phyloP scores from a whole-genome alignment of 2,329 filamentous ascomycete species.

The Ascochyta pisi region DNA sequence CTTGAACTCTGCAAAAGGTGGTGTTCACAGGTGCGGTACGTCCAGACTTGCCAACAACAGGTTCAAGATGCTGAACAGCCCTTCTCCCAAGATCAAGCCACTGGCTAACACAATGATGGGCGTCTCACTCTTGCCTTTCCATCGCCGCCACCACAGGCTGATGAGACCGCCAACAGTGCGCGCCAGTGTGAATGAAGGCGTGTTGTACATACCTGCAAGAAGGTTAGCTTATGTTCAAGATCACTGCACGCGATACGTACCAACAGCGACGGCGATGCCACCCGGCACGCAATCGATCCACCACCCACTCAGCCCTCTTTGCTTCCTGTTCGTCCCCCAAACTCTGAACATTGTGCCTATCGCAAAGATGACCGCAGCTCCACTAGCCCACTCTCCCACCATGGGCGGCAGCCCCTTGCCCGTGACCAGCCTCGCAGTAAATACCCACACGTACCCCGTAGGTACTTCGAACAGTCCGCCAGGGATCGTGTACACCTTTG shows the following conservation, averaged over 20 bases:
- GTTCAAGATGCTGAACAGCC: constrained; percentile 63
- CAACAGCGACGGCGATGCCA: constrained; percentile 94
- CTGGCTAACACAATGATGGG: constrained; percentile 87
- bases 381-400: constrained; percentile 80
- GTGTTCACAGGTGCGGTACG: constrained; percentile 18
- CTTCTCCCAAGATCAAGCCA: constrained; percentile 74
- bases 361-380: constrained; percentile 77
- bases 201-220: constrained; percentile 86
- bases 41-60: constrained; percentile 71
- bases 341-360: constrained; percentile 72
- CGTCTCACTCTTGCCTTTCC: constrained; percentile 64
- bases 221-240: constrained; percentile 5
- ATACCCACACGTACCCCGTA: constrained; percentile 96
- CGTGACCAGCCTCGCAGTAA: constrained; percentile 91
- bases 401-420: constrained; percentile 85
- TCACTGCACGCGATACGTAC: constrained; percentile 53
- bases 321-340: constrained; percentile 42
- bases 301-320: constrained; percentile 45
- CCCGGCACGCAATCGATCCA: constrained; percentile 85
- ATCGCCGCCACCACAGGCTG: constrained; percentile 25
- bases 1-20: not conserved
- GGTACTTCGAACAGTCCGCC: constrained; percentile 92
- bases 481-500: constrained; percentile 85
- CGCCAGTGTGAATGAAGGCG: constrained; percentile 92
- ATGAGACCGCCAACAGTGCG: constrained; percentile 75